Evolutionary conservation across 1,284 basidiomycete genomes (phyloP), one percentile per base, ranked within the genome.

Genomic region (Boletus semigastroideus): DNA sequence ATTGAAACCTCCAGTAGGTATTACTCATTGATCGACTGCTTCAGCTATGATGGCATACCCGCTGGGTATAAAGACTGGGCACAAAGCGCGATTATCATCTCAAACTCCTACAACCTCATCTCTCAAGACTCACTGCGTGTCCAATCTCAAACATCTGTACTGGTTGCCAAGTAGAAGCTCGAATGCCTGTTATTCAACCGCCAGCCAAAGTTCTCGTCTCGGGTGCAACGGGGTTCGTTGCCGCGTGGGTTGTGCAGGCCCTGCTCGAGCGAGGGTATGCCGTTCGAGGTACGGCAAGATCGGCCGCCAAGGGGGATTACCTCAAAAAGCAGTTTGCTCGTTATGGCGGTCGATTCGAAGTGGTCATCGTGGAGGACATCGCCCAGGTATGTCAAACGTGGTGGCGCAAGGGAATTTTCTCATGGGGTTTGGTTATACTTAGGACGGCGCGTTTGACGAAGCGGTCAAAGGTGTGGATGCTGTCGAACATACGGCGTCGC

Each of bases 381-480:
- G 63, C 70, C 6, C 63, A 72, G 70, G 76, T 74, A 38, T 19
- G 19, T 38, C 12, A 16, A 30, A 58, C 36, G 3, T 7, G 13
- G 2, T 16, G 31, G 3, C 8, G 12, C 11, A 11, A 25, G 2
- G 8, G 7, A 14, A n/a, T 10, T 12, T 38, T 5, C 17, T 20
- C 11, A 19, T 4, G 11, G 4, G 2, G 10, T 31, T 13, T 4
- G 5, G 11, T 37, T 17, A n/a, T n/a, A 19, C 2, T 12, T 11
- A 38, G 80, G 72, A 74, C 3, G 80, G 79, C 4, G 82, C 79
- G 3, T 87, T 86, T 54, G 83, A 86, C 56, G 78, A 83, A 28
- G 84, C 82, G 1, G 83, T 87, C 51, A 78, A 80, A 59, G 84
- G 74, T 1, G 80, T 86, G 12, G 78, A 83, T 54, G 83, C 73